Percentiles rank a stretch among this genome's conserved stretches.
These are phyloP conservation scores for Aspergillus funiculosus DNA, from an alignment of 495 filamentous ascomycete species.

Conservation along the genomic window DNA sequence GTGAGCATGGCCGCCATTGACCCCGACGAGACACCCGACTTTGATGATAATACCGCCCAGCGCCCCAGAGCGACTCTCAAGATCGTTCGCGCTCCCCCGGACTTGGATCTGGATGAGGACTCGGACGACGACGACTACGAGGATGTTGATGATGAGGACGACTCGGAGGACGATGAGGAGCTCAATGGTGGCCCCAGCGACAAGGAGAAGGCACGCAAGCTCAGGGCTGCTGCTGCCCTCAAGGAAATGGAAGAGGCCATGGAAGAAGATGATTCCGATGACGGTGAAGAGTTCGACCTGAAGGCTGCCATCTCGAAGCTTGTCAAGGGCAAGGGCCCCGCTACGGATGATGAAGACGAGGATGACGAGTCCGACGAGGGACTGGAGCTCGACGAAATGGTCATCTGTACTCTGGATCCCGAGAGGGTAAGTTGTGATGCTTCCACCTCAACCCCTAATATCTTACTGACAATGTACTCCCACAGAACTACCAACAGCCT, in stretches of 20 bases:
- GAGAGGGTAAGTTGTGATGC: conserved; percentile 51
- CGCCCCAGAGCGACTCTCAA: conserved; percentile 79
- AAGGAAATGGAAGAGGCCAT: conserved; percentile 61
- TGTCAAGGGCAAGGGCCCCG: conserved; percentile 79
- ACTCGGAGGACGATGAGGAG: conserved; percentile 64
- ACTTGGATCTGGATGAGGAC: conserved; percentile 46
- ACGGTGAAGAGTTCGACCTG: conserved; percentile 47
- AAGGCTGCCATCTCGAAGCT: conserved; percentile 59
- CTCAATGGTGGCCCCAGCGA: conserved; percentile 85
- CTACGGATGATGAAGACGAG: conserved; percentile 59
- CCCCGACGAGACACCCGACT: conserved; percentile 67
- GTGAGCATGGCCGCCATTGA: conserved; percentile 99
- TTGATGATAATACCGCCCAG: conserved; percentile 54
- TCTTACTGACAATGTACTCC: conserved; percentile 13
- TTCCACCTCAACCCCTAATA: too few relatives aligned
- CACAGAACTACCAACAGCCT: conserved; percentile 87
- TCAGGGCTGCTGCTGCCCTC: conserved; percentile 59
- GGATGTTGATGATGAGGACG: conserved; percentile 59
- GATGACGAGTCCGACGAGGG: conserved; percentile 60
- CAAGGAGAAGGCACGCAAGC: conserved; percentile 79
- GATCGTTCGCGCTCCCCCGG: conserved; percentile 64
- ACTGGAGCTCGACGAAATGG: conserved; percentile 72
- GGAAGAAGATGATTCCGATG: conserved; percentile 55
- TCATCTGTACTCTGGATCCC: conserved; percentile 90
- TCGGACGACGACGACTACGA: conserved; percentile 58